Conservation (phyloP, 495 filamentous ascomycete genomes). For the Echria macrotheca region DNA sequence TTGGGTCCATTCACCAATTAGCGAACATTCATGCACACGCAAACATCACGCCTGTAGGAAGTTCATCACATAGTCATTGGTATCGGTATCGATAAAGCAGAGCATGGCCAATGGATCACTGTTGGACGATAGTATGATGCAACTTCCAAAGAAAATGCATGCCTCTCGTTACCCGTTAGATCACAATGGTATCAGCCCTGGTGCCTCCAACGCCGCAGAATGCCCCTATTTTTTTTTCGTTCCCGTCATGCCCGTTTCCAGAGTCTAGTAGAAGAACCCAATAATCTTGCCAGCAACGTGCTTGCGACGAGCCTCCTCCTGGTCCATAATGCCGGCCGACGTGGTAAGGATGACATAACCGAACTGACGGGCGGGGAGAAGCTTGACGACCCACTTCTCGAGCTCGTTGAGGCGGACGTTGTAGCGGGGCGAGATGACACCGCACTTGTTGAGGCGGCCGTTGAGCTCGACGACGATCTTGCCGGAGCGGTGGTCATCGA, state of each 20-base stretch:
- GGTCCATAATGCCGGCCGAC: slow-evolving; percentile 98
- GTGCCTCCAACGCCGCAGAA: slow-evolving; percentile 13
- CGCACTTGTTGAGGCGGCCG: slow-evolving; percentile 98
- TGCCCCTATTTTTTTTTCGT: slow-evolving; percentile 6
- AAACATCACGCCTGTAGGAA: no score
- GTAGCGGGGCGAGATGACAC: slow-evolving; percentile 97
- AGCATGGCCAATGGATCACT: slow-evolving; percentile 12
- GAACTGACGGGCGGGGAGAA: slow-evolving; percentile 98
- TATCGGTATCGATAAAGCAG: no score
- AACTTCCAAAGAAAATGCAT: slow-evolving; percentile 13
- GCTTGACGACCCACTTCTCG: slow-evolving; percentile 99
- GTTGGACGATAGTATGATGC: slow-evolving; percentile 11
- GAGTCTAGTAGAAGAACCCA: slow-evolving; percentile 85
- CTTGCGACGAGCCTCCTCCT: slow-evolving; percentile 97
- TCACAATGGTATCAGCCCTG: slow-evolving; percentile 15
- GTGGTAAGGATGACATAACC: slow-evolving; percentile 98
- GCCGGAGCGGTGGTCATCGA: slow-evolving; percentile 97
- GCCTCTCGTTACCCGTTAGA: slow-evolving; percentile 11
- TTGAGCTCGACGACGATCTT: slow-evolving; percentile 96
- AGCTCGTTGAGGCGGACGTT: slow-evolving; percentile 95
- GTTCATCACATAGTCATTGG: no score
- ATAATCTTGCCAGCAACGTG: slow-evolving; percentile 95
- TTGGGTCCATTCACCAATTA: no score
- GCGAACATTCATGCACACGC: no score
- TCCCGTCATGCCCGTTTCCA: slow-evolving; percentile 14